Percentiles rank a stretch among this genome's conserved stretches.
Evolutionary conservation across 2,329 filamentous ascomycete genomes (phyloP).

Genomic region (Botrytis elliptica): DNA sequence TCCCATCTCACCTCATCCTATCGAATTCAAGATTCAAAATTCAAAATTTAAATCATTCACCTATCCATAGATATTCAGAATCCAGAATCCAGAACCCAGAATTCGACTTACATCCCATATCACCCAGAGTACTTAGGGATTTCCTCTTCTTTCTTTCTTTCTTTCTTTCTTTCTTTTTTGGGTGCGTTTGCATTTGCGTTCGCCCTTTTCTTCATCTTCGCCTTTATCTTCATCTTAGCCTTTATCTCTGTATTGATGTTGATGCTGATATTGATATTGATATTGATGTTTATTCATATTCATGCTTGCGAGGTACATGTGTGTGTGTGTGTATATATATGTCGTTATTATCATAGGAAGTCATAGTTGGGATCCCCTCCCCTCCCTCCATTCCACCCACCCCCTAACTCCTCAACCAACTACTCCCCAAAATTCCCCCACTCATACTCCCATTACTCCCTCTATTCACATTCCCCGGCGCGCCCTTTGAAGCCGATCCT

Average conservation of each 20-base stretch:
- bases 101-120: not conserved
- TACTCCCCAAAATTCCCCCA: conserved; percentile 39
- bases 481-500: not conserved
- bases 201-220: not conserved
- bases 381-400: too few relatives aligned
- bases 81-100: not conserved
- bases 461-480: not conserved
- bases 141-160: not conserved
- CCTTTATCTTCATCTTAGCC: not conserved
- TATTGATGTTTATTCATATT: not conserved
- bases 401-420: conserved; percentile 53
- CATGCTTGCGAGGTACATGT: not conserved
- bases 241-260: not conserved
- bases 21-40: too few relatives aligned
- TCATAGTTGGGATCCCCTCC: not conserved
- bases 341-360: not conserved
- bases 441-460: conserved; percentile 47
- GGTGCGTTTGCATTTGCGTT: not conserved
- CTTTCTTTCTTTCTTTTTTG: not conserved
- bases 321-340: not conserved
- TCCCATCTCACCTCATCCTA: not conserved
- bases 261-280: not conserved
- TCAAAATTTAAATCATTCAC: too few relatives aligned
- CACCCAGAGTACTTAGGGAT: not conserved
- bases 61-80: too few relatives aligned